Conservation (phyloP, 1,284 basidiomycete genomes). For the Sphaerobolus stellatus region DNA sequence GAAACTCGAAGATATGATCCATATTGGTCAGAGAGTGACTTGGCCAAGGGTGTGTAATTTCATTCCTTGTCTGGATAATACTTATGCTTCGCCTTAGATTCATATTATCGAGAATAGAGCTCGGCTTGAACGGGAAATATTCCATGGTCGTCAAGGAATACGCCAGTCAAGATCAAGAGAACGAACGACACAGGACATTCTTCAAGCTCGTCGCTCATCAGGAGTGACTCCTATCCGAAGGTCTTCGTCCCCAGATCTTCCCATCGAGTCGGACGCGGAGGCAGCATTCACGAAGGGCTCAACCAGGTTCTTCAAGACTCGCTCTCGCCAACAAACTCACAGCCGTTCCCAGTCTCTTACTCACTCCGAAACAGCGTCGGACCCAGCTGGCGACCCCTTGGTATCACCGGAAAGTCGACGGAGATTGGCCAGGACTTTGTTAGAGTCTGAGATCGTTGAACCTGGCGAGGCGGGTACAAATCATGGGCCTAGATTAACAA, state of each 20-base stretch:
- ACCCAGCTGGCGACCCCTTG: constrained; percentile 37
- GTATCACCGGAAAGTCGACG: constrained; percentile 42
- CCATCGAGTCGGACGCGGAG: constrained; percentile 26
- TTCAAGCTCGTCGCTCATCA: neutral
- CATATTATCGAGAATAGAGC: constrained; percentile 90
- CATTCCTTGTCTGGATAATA: neutral
- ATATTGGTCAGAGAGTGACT: constrained; percentile 85
- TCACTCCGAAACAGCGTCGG: constrained; percentile 23
- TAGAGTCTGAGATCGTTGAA: constrained; percentile 25
- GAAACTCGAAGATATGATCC: constrained; percentile 82
- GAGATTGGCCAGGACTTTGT: constrained; percentile 46
- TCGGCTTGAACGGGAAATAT: constrained; percentile 79
- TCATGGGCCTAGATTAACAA: constrained; percentile 16
- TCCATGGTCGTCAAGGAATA: constrained; percentile 74
- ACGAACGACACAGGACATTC: constrained; percentile 1
- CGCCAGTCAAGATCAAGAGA: constrained; percentile 49
- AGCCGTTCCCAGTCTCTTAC: constrained; percentile 23
- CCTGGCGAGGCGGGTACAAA: constrained; percentile 16
- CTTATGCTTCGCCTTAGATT: constrained; percentile 46
- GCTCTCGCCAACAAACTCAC: constrained; percentile 27
- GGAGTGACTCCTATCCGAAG: neutral
- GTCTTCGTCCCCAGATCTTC: neutral
- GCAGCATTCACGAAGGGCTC: constrained; percentile 42
- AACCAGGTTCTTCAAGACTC: constrained; percentile 47
- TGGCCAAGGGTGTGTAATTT: constrained; percentile 81